Percentiles rank a stretch among this genome's conserved stretches.
Evolutionary conservation across 1,139 yeast genomes (phyloP).

Genomic region (Yamadazyma spencermartinsiae): DNA sequence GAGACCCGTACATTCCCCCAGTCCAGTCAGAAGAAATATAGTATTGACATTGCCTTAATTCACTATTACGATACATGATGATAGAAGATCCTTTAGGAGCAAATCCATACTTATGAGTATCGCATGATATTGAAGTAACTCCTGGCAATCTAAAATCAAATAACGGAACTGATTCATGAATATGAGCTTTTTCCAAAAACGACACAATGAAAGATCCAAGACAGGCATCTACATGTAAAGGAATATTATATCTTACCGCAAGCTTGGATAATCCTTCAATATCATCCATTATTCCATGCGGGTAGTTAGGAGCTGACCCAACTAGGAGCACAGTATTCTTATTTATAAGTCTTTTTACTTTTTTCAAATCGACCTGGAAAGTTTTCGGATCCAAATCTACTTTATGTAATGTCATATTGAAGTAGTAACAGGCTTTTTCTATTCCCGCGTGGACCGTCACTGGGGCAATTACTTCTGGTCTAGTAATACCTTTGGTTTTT

Average conservation of each 20-base stretch:
- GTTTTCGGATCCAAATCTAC: slow-evolving; percentile 74
- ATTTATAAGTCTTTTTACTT: slow-evolving; percentile 67
- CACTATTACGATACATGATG: slow-evolving; percentile 76
- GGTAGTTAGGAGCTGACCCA: slow-evolving; percentile 96
- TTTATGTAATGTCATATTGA: slow-evolving; percentile 80
- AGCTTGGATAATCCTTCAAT: slow-evolving; percentile 69
- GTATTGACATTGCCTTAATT: slow-evolving; percentile 78
- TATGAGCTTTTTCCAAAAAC: slow-evolving; percentile 67
- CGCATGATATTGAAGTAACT: slow-evolving; percentile 97
- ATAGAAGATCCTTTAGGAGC: slow-evolving; percentile 97
- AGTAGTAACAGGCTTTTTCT: slow-evolving; percentile 90
- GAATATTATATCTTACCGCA: slow-evolving; percentile 65
- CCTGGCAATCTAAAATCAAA: slow-evolving; percentile 91
- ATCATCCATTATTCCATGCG: slow-evolving; percentile 94
- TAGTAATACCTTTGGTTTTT: slow-evolving; percentile 55
- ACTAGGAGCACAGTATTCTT: slow-evolving; percentile 77
- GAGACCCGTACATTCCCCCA: slow-evolving; percentile 96
- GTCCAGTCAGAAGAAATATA: slow-evolving; percentile 84
- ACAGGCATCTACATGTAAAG: slow-evolving; percentile 94
- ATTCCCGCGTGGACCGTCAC: slow-evolving; percentile 92
- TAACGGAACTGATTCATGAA: slow-evolving; percentile 45
- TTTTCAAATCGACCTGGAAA: slow-evolving; percentile 63
- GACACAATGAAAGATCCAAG: slow-evolving; percentile 90
- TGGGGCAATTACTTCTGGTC: slow-evolving; percentile 90
- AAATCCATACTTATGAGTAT: slow-evolving; percentile 96